These are phyloP conservation scores for Lentinula boryana DNA, from an alignment of 768 basidiomycete genomes.

Conservation along the genomic window DNA sequence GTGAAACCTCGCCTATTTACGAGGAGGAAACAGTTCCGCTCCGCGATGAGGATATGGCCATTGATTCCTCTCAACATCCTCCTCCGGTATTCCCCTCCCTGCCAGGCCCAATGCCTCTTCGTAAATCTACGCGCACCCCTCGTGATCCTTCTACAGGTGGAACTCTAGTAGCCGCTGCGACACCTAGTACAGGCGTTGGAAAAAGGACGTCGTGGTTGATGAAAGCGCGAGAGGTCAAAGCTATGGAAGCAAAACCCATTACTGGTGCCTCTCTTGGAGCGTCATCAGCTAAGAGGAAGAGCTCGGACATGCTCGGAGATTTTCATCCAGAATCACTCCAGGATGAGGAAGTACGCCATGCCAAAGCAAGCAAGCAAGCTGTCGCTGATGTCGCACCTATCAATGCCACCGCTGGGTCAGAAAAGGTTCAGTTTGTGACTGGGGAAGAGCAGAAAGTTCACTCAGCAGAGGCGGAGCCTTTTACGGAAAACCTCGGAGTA, in stretches of 20 bases:
- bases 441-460: constrained; percentile 14
- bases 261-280: constrained; percentile 11
- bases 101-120: constrained; percentile 62
- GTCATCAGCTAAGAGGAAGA: constrained; percentile 57
- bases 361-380: constrained; percentile 44
- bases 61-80: constrained; percentile 30
- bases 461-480: constrained; percentile 11
- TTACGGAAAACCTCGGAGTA: constrained; percentile 38
- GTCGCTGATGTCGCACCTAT: constrained; percentile 26
- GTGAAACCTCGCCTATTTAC: not conserved
- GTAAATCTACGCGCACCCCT: constrained; percentile 54
- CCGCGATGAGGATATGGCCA: not conserved
- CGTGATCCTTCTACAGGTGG: constrained; percentile 36
- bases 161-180: constrained; percentile 25
- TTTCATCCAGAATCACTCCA: constrained; percentile 11
- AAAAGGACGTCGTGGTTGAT: constrained; percentile 80
- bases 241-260: constrained; percentile 48
- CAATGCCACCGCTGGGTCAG: constrained; percentile 10
- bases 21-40: not conserved
- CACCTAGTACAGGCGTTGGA: constrained; percentile 38
- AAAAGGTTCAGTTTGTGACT: constrained; percentile 6
- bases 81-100: constrained; percentile 51
- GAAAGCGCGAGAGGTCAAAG: constrained; percentile 71
- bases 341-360: constrained; percentile 36
- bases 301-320: constrained; percentile 36